Conservation (phyloP, 2,329 filamentous ascomycete species). For the Beauveria australis region DNA sequence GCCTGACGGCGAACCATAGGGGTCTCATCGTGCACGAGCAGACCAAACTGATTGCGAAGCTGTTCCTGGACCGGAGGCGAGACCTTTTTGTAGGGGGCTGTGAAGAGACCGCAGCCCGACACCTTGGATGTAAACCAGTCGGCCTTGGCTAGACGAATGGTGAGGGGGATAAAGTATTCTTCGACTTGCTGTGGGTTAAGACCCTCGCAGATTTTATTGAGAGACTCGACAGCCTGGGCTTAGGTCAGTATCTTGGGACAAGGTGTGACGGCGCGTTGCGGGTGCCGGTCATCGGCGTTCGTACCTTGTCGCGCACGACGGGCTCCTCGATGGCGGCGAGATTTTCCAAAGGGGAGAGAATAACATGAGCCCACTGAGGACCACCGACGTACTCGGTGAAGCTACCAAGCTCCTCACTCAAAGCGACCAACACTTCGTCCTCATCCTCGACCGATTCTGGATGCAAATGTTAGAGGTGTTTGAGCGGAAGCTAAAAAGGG, state of each 20-base stretch:
- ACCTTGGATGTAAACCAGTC: constrained; percentile 99
- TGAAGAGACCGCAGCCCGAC: constrained; percentile 92
- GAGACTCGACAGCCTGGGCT: constrained; percentile 83
- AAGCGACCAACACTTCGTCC: constrained; percentile 92
- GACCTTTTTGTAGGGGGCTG: constrained; percentile 86
- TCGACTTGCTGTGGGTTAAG: constrained; percentile 89
- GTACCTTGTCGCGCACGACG: constrained; percentile 92
- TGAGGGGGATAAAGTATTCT: constrained; percentile 93
- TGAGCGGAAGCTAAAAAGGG: constrained; percentile 12
- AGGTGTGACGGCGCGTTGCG: not conserved
- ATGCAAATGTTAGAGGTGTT: constrained; percentile 15
- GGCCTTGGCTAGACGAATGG: constrained; percentile 92
- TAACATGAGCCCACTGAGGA: constrained; percentile 86
- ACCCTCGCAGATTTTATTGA: constrained; percentile 97
- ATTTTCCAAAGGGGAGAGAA: constrained; percentile 95
- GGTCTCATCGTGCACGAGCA: constrained; percentile 94
- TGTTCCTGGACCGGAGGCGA: constrained; percentile 81
- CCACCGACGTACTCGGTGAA: constrained; percentile 98
- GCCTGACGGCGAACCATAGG: constrained; percentile 98
- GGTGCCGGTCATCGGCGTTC: constrained; percentile 15
- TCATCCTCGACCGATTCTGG: constrained; percentile 98
- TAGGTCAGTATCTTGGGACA: not conserved
- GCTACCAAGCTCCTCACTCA: constrained; percentile 92
- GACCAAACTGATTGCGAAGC: constrained; percentile 83
- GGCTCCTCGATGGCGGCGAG: constrained; percentile 97